Base-by-base conservation (phyloP, 1,139 yeast species). In the Debaryomyces sp. region DNA sequence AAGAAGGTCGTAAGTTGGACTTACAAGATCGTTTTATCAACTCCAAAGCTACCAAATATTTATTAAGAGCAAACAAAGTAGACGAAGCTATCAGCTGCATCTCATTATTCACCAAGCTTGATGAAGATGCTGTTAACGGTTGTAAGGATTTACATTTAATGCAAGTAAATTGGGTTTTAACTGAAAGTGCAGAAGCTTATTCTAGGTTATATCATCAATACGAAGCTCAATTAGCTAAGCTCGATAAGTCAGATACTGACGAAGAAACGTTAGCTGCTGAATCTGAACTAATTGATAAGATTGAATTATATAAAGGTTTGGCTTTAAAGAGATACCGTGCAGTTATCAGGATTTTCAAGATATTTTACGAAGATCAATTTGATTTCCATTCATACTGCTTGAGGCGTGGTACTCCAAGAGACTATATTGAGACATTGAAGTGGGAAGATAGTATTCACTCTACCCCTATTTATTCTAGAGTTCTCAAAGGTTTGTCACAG, bases 361-460 rank as follows among this genome's bases (percentile, higher is more conserved):
- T 83, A 49, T 90, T 85, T 68, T 81, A 75, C 63, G 82, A 82
- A 53, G 99, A 95, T 62, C 97, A 94, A 69, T 81, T 87, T 58
- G 99, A 94, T 64, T 94, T 94, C 84, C 99, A 94, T 66, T 85
- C 88, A 41, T 94, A 90, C 67, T 87, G 96, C 64, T 82, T 89
- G 77, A 83, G 97, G 70, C 84, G 87, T 59, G 98, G 98, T 13
- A 89, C 98, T 5, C 86, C 95, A 24, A 79, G 96, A 53, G 86
- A 94, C 22, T 94, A 94, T 62, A 58, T 89, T 34, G 85, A 83
- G 24, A 82, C 89, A 76, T 59, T 92, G 47, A 68, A 74, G 43
- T 94, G 98, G 98, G 96, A 86, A 52, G 95, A 91, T 61, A 64
- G 71, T 21, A 66, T 94, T 39, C 90, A 78, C 62, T 67, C 83